These are phyloP conservation scores for Pseudoturritis turrita DNA, from an alignment of 345 rosid genomes.

Conservation along the genomic window DNA sequence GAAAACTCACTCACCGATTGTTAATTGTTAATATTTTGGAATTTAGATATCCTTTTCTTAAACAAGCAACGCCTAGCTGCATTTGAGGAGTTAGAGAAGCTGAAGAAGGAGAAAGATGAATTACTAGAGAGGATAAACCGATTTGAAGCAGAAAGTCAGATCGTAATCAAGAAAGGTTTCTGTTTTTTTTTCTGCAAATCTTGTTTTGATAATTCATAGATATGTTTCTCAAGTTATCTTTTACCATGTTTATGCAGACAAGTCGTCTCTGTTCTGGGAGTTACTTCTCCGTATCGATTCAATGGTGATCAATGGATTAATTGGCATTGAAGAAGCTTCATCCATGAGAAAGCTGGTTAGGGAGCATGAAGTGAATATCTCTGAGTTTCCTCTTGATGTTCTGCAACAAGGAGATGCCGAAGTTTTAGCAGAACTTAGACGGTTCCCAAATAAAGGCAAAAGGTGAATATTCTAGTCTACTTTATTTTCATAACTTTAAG, in stretches of 20 bases:
- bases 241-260: conserved; percentile 41
- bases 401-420: conserved; percentile 49
- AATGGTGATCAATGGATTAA: conserved; percentile 59
- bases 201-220: neutral
- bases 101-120: conserved; percentile 46
- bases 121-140: conserved; percentile 50
- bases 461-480: conserved; percentile 32
- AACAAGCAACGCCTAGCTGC: conserved; percentile 67
- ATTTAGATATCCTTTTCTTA: conserved; percentile 57
- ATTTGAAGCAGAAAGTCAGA: conserved; percentile 40
- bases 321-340: conserved; percentile 54
- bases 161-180: conserved; percentile 38
- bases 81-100: conserved; percentile 50
- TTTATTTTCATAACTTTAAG: neutral
- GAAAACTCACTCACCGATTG: neutral
- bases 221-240: neutral
- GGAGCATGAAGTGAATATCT: conserved; percentile 41
- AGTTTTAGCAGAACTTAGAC: conserved; percentile 56
- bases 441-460: conserved; percentile 43
- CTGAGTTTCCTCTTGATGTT: conserved; percentile 42
- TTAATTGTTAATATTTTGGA: neutral
- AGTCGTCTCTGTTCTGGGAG: conserved; percentile 51
- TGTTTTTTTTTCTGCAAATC: neutral
- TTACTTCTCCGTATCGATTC: conserved; percentile 73
- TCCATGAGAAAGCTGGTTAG: conserved; percentile 50